Evolutionary conservation across 805 yeast species (phyloP).

Genomic region (Komagataella phaffii): DNA sequence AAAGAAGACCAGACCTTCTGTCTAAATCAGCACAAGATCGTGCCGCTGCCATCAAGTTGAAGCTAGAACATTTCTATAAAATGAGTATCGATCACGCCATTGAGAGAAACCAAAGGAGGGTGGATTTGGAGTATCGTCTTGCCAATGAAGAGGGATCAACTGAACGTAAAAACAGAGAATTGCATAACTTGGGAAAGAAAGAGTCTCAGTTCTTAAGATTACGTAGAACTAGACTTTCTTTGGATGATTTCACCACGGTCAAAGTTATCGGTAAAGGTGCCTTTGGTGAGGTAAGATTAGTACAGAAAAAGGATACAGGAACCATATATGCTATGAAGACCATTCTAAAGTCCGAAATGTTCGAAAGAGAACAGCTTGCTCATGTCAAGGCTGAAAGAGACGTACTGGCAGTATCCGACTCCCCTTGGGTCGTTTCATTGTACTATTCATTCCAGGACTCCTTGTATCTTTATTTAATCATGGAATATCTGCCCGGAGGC

Average conservation of each 20-base stretch:
- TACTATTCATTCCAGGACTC: constrained; percentile 76
- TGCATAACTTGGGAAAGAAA: constrained; percentile 72
- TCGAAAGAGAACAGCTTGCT: constrained; percentile 85
- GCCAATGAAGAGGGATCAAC: constrained; percentile 64
- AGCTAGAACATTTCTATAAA: constrained; percentile 75
- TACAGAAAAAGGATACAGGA: constrained; percentile 86
- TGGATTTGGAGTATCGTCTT: constrained; percentile 67
- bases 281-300: constrained; percentile 92
- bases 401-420: constrained; percentile 80
- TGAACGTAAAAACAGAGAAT: constrained; percentile 74
- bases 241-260: constrained; percentile 80
- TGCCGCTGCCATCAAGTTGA: constrained; percentile 72
- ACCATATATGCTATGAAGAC: constrained; percentile 94
- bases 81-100: constrained; percentile 84
- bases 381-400: constrained; percentile 95
- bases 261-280: constrained; percentile 95
- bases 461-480: constrained; percentile 59
- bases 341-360: constrained; percentile 81
- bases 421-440: constrained; percentile 80
- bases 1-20: constrained; percentile 69
- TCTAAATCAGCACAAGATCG: constrained; percentile 68
- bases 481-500: constrained; percentile 79
- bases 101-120: constrained; percentile 87
- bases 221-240: constrained; percentile 68
- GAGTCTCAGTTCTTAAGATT: constrained; percentile 79